Conservation (phyloP, 2,329 filamentous ascomycete genomes). For the Tolypocladium endophyticum region DNA sequence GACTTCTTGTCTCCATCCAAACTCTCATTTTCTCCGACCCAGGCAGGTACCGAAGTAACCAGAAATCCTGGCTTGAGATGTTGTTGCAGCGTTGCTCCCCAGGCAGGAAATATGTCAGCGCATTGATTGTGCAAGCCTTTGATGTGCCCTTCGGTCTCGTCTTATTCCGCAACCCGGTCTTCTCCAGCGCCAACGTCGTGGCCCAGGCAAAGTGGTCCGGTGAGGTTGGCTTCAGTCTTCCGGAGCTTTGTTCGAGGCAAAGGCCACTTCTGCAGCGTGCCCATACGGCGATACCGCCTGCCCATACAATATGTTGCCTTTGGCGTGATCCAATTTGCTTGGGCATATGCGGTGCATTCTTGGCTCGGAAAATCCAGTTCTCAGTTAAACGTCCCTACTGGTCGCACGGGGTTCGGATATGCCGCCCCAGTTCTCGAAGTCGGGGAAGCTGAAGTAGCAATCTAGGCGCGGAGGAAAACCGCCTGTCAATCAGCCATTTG, state of each 20-base stretch:
- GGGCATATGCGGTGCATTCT: neutral
- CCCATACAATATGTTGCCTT: neutral
- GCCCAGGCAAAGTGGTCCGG: neutral
- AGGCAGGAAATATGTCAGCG: neutral
- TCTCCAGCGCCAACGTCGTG: neutral
- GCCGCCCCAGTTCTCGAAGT: constrained; percentile 55
- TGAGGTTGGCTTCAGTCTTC: neutral
- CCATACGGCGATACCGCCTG: neutral
- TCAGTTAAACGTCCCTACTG: neutral
- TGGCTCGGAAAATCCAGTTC: neutral
- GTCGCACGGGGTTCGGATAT: constrained; percentile 1
- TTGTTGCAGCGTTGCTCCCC: neutral
- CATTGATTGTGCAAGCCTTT: neutral
- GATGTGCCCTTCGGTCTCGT: neutral
- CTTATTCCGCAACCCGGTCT: neutral
- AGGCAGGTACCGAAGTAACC: neutral
- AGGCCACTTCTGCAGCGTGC: neutral
- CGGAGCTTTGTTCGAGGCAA: neutral
- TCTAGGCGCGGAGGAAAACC: constrained; percentile 5
- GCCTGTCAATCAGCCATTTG: neutral
- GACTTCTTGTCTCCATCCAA: neutral
- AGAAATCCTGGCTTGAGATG: neutral
- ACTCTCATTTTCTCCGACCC: neutral
- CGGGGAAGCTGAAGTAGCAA: constrained; percentile 64
- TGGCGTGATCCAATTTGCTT: neutral